Evolutionary conservation across 2,329 filamentous ascomycete genomes (phyloP).

Genomic region (Sporothrix phasma): DNA sequence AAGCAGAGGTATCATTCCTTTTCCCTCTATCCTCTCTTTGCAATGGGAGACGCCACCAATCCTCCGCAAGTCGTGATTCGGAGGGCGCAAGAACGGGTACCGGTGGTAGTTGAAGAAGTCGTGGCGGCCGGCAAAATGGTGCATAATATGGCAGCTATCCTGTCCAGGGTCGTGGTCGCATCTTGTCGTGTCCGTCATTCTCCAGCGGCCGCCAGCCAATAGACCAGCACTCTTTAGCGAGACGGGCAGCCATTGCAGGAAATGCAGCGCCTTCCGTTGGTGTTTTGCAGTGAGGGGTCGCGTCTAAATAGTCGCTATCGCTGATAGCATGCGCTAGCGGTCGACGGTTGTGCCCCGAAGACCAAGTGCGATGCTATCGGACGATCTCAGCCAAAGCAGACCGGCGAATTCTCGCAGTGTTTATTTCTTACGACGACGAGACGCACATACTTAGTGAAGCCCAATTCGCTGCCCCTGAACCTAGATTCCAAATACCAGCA

Average conservation of each 20-base stretch:
- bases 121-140: background rate
- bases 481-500: background rate
- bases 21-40: too few species aligned
- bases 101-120: too few species aligned
- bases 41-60: background rate
- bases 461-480: background rate
- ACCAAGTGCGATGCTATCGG: background rate
- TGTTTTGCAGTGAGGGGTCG: background rate
- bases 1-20: conserved; percentile 1
- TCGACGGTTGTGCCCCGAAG: background rate
- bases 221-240: background rate
- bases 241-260: background rate
- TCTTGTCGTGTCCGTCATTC: background rate
- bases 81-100: background rate
- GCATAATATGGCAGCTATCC: background rate
- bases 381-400: too few species aligned
- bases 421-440: too few species aligned
- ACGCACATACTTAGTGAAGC: too few species aligned
- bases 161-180: background rate
- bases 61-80: background rate
- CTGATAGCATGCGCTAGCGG: conserved; percentile 1
- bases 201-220: background rate
- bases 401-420: background rate
- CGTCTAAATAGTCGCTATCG: background rate
- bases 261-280: background rate